Evolutionary conservation across 2,329 filamentous ascomycete species (phyloP), one percentile per base, ranked within the genome.

Genomic region (Cladorrhinum sp.): DNA sequence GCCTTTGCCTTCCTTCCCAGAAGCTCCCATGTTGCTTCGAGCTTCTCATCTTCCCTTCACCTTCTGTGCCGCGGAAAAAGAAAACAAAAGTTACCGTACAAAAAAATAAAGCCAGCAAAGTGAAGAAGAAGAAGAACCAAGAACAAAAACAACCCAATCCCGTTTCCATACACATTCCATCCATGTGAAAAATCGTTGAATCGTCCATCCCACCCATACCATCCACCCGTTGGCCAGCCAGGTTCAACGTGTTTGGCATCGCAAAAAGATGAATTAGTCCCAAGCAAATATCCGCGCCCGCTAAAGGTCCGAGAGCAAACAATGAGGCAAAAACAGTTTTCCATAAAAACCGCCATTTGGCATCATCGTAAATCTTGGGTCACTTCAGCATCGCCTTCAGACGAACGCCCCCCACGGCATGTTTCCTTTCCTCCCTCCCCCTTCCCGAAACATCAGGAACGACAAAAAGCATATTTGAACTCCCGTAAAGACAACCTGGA

Each of bases 401-500:
- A 36, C 52, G 14, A 30, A 39, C 30, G 52, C 52, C 52, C 18
- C 18, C 28, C 26, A 54, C 26, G 10, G 10, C 26, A 36, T 42
- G 16, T 42, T 42, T 46, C 53, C 53, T 26, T 55, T 46, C 39
- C 33, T 42, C 53, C 33, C 51, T 36, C 51, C 51, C 21, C 26
- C 23, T 23, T 24, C 21, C 53, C 53, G 21, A 49, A 58, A 63
- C 55, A 50, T n/a, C 60, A 57, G 33, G 33, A 36, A 16, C 3
- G 33, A 9, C 60, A 58, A 62, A 67, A 60, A 59, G 55, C 62
- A 60, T 69, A 42, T 18, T 39, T 23, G 46, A 65, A 74, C 76
- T 75, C 77, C 78, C 70, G 23, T 23, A 39, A 55, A 55, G 21
- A 55, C 33, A 36, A 39, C 53, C 53, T 18, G n/a, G 33, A 55